Evolutionary conservation across 805 yeast genomes (phyloP), one percentile per base, ranked within the genome.

Genomic region (Wickerhamomyces xylosicus): DNA sequence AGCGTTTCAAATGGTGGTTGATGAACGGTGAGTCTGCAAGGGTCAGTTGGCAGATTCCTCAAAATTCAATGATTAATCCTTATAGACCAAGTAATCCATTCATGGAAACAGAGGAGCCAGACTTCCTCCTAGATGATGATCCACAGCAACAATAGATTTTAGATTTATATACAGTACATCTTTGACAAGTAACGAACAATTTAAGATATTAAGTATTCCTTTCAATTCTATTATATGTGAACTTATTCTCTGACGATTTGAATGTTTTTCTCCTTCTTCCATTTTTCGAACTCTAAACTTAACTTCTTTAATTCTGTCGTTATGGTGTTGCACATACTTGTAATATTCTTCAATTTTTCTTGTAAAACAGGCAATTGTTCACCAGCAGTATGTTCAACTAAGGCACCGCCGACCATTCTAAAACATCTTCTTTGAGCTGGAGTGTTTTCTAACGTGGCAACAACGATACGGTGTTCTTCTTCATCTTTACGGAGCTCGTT

Each of bases 341-440:
- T 42, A 44, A 71, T 59, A 38, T 80, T 81, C 9, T 58, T 57
- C 18, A 66, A 52, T 48, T 83, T 86, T 19, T 72, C 65, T 37
- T 70, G 66, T 39, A 86, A 61, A 10, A 79, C 67, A 11, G 79
- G 79, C 4, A 71, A 60, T 4, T 89, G 92, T 32, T 84, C 86
- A n/a, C 70, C 78, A 4, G 86, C 92, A 4, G 78, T 70, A 47
- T 84, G 79, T 53, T 87, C 94, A 15, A 89, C 83, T 25, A 90
- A 67, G 3, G 89, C 95, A 9, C 95, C 94, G 19, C 96, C 97
- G 25, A 90, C 73, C 96, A 92, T 86, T 52, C 95, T 77, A 62
- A 77, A 87, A 53, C 97, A 86, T 54, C 79, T 78, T 44, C 98
- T 74, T 34, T 71, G 76, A 2, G 49, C 45, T 19, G 78, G 77